Evolutionary conservation across 73 alveolate genomes (phyloP).

Genomic region (Paramecium sonneborni): DNA sequence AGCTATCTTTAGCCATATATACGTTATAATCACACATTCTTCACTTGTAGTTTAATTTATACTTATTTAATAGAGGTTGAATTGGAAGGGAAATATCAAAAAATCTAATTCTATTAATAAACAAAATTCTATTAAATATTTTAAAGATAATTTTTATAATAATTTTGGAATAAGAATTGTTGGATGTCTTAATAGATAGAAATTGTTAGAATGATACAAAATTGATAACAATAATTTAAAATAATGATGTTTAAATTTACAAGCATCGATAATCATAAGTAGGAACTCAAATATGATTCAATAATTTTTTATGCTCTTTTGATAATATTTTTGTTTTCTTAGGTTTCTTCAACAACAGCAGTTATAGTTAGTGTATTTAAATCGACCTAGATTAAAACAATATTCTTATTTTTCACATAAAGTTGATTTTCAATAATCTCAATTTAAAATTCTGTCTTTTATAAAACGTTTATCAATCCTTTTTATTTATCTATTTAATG

Average conservation of each 20-base stretch:
- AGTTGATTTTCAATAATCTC: not conserved
- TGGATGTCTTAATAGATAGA: no score
- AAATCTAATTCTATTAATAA: no score
- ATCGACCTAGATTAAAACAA: not conserved
- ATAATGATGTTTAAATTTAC: not conserved
- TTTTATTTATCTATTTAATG: not conserved
- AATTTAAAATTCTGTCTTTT: not conserved
- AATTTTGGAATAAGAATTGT: no score
- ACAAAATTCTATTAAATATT: no score
- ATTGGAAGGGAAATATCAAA: no score
- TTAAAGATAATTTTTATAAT: no score
- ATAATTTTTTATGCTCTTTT: not conserved
- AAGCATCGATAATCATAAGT: not conserved
- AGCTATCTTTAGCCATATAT: not conserved
- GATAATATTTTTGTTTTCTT: not conserved
- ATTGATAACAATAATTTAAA: not conserved
- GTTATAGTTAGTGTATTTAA: not conserved
- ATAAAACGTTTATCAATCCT: conserved; percentile 12
- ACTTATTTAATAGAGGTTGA: no score
- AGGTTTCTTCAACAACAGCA: not conserved
- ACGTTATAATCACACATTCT: not conserved
- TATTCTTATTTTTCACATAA: not conserved
- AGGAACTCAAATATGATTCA: conserved; percentile 7
- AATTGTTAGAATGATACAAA: no score
- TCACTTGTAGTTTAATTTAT: no score